Base-by-base conservation (phyloP, 108 stramenopile genomes). In the Bacterosira constricta region DNA sequence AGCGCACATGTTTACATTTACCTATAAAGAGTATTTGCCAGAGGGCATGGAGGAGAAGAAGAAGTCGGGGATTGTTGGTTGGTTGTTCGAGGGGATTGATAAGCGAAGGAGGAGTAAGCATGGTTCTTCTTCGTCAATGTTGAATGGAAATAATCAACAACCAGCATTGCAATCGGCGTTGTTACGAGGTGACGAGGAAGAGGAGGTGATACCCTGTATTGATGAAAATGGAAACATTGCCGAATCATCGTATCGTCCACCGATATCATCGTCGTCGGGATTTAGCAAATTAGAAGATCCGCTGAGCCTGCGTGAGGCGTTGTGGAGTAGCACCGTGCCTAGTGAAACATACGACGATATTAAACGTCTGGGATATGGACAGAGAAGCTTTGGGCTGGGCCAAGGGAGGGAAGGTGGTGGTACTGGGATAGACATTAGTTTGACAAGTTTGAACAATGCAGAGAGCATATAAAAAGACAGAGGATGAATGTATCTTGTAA, bases 11-110 rank as follows among this genome's bases (percentile, higher is more conserved):
- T 93, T 83, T 57, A 91, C 95, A 4, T 98, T 97, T 64, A 89
- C 95, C 4, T 95, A 96, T 74, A 88, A 79, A 73, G 95, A 98
- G 68, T 98, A 95, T 57, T 58, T 94, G 21, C 90, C 93, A 3
- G 83, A 77, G 17, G 85, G 60, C 0, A 59, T 75, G 62, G 23
- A 25, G 41, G 41, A 27, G 26, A 30, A 47, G 15, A 38, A 15
- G 38, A n/a, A 66, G 65, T 18, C 30, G 9, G 20, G 52, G 9
- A 11, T 66, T 3, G 17, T 66, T 51, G 49, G 49, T 6, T 66
- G 65, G 65, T 47, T 66, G 26, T 66, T 66, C 30, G 65, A 66
- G 27, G 65, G 65, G n/a, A 66, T 66, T 61, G 74, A 59, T 60
- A 70, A 60, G 17, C 55, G 69, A 50, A 17, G 69, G 17, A 47